phyloP scores from a whole-genome alignment of 495 filamentous ascomycete species.

The Lophium mytilinum region DNA sequence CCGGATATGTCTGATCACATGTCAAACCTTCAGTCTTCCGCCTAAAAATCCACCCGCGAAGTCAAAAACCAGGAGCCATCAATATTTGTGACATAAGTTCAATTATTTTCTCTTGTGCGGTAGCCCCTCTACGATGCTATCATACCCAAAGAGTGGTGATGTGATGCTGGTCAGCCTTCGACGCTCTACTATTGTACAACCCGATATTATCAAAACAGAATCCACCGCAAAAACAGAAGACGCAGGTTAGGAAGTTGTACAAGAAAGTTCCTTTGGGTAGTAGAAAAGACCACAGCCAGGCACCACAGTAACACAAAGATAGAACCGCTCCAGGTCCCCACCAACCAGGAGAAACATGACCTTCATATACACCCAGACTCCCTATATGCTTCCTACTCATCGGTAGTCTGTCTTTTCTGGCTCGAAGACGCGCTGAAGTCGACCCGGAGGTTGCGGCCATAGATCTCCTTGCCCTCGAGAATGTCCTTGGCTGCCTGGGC shows the following conservation, averaged over 20 bases:
- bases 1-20: too few species aligned
- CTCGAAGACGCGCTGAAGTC: constrained; percentile 44
- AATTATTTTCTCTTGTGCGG: neutral
- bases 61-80: too few species aligned
- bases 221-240: constrained; percentile 18
- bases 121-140: neutral
- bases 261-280: neutral
- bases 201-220: constrained; percentile 13
- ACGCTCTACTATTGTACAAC: constrained; percentile 9
- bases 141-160: constrained; percentile 4
- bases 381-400: too few species aligned
- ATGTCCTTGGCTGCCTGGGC: constrained; percentile 51
- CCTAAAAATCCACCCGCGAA: too few species aligned
- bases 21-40: too few species aligned
- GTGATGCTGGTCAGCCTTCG: neutral
- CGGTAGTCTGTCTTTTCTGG: neutral
- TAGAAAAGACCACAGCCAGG: neutral
- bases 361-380: neutral
- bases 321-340: neutral
- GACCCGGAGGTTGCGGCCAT: constrained; percentile 57
- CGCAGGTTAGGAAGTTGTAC: neutral
- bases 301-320: neutral
- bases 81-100: too few species aligned
- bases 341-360: neutral
- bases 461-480: constrained; percentile 50